phyloP scores from a whole-genome alignment of 2,329 filamentous ascomycete genomes.

The Ophiostoma fasciatum region DNA sequence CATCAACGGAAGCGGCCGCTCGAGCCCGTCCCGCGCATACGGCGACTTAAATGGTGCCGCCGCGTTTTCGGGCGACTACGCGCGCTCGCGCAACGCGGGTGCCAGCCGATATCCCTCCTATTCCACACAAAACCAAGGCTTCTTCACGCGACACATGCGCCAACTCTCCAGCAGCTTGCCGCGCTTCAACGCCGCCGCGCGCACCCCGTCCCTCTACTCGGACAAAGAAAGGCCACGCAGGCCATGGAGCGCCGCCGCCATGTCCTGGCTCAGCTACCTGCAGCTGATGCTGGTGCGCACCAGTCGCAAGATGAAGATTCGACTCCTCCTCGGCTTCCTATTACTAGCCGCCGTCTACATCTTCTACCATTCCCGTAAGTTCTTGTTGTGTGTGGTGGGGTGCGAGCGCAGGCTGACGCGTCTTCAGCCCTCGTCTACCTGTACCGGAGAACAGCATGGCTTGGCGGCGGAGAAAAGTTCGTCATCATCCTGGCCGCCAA shows the following conservation, averaged over 20 bases:
- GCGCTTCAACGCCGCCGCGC: slow-evolving; percentile 35
- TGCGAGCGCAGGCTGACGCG: too few relatives aligned
- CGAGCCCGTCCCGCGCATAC: slow-evolving; percentile 45
- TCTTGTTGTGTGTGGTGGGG: too few relatives aligned
- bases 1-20: slow-evolving; percentile 52
- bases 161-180: slow-evolving; percentile 68
- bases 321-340: slow-evolving; percentile 44
- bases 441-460: slow-evolving; percentile 57
- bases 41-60: slow-evolving; percentile 36
- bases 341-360: slow-evolving; percentile 47
- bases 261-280: slow-evolving; percentile 31
- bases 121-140: slow-evolving; percentile 67
- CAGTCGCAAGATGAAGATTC: slow-evolving; percentile 50
- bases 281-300: too few relatives aligned
- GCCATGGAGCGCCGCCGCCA: slow-evolving; percentile 32
- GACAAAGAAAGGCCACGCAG: slow-evolving; percentile 68
- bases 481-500: slow-evolving; percentile 92
- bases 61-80: slow-evolving; percentile 62
- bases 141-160: slow-evolving; percentile 74
- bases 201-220: slow-evolving; percentile 37
- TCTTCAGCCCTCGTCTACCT: slow-evolving; percentile 36
- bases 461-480: slow-evolving; percentile 79
- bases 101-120: slow-evolving; percentile 66
- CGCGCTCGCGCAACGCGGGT: slow-evolving; percentile 31
- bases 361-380: slow-evolving; percentile 63